Evolutionary conservation across 2,329 filamentous ascomycete genomes (phyloP).

Genomic region (Huntiella decipiens): DNA sequence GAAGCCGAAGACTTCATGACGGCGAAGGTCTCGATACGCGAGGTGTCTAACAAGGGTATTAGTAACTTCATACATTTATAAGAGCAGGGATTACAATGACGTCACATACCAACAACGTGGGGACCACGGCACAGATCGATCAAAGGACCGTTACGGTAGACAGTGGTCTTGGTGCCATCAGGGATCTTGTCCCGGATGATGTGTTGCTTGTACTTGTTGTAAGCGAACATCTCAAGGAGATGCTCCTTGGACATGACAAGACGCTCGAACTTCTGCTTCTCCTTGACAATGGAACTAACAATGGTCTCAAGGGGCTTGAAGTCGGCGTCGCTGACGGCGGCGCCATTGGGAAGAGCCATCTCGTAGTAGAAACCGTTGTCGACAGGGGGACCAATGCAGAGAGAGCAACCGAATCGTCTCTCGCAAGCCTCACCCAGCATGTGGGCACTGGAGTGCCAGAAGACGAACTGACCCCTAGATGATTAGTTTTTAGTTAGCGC

Average conservation of each 20-base stretch:
- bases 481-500: not conserved
- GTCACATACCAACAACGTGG: conserved; percentile 49
- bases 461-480: conserved; percentile 61
- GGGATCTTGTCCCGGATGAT: conserved; percentile 82
- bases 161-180: conserved; percentile 59
- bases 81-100: not conserved
- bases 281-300: conserved; percentile 73
- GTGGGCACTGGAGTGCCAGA: conserved; percentile 95
- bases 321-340: conserved; percentile 53
- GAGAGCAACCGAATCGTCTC: conserved; percentile 70
- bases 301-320: conserved; percentile 71
- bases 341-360: conserved; percentile 62
- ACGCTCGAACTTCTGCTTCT: conserved; percentile 89
- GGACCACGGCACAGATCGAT: conserved; percentile 93
- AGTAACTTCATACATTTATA: not conserved
- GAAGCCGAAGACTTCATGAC: conserved; percentile 64
- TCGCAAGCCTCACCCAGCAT: conserved; percentile 91
- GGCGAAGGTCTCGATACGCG: conserved; percentile 84
- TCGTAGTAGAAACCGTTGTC: conserved; percentile 94
- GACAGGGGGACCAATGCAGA: conserved; percentile 86
- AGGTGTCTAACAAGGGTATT: conserved; percentile 38
- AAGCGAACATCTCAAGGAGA: conserved; percentile 81
- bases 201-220: conserved; percentile 97
- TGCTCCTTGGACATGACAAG: conserved; percentile 79
- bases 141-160: conserved; percentile 82